Base-by-base conservation (phyloP, 2,329 filamentous ascomycete genomes). In the Scedosporium minutisporum region DNA sequence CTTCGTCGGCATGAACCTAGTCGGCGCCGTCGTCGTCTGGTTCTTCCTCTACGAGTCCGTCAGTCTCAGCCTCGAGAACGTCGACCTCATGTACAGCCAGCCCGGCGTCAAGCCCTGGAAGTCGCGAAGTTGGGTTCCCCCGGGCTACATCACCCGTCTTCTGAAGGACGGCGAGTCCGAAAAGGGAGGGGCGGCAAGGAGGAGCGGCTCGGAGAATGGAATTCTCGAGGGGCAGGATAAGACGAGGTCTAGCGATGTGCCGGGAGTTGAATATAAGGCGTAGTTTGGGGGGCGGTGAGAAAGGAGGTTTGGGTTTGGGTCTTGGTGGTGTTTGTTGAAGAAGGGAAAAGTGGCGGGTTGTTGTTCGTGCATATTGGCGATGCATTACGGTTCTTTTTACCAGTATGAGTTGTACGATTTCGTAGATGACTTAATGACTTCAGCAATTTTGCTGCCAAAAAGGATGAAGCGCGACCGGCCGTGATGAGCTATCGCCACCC, bases 1-100 rank as follows among this genome's bases (percentile, higher is more conserved):
- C 58, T 88, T 89, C 68, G 83, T 82, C 0, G 83, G 77, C 3
- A 86, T 83, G 69, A 85, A 86, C 67, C 74, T 88, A 58, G 74
- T 78, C 1, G 86, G 81, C 1, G 80, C 83, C 1, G 67, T 82
- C 0, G 71, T 88, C 21, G 83, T 89, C 27, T 90, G 84, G 77
- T 87, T 90, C 76, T 88, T 88, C 73, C 79, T 90, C 62, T 86
- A 83, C 71, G 87, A 90, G 70, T 85, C 81, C 16, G 81, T 83
- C 65, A 82, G 80, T 48, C 80, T 87, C 9, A 85, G 83, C 12
- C 78, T 90, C n/a, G 87, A 90, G 74, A 85, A 89, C 67, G 84
- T 90, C 63, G 87, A 90, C 71, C 81, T 83, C 61, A 87, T 88
- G 85, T 90, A 90, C 71, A 80, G 86, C 58, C 74, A 85, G 21